phyloP scores from a whole-genome alignment of 768 basidiomycete species.

The Boletellus sp. region DNA sequence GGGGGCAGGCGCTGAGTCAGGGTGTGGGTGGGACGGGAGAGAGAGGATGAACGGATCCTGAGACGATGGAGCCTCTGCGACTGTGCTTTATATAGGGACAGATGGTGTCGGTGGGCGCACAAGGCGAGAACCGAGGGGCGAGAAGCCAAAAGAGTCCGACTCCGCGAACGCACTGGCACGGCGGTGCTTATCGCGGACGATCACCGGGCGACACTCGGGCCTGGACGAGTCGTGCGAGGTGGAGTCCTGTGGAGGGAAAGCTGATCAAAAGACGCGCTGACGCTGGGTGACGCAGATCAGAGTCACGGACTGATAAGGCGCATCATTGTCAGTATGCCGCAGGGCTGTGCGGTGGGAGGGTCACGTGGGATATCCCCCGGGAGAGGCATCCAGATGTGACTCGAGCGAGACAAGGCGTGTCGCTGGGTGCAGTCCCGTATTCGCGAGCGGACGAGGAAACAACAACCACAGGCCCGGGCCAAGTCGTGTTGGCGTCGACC shows the following conservation, averaged over 20 bases:
- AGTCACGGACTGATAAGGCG: not conserved
- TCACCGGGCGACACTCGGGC: too few species aligned
- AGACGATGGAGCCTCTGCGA: not conserved
- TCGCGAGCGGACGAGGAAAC: too few species aligned
- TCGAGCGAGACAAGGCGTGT: too few species aligned
- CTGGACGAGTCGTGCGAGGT: not conserved
- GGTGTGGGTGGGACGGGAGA: conserved; percentile 2
- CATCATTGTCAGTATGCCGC: too few species aligned
- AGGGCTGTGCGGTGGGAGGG: not conserved
- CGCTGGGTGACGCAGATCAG: not conserved
- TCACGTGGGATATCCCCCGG: not conserved
- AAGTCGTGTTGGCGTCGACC: too few species aligned
- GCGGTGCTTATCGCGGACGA: not conserved
- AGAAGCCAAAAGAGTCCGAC: conserved; percentile 7
- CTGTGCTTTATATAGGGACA: conserved; percentile 11
- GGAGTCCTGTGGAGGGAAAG: not conserved
- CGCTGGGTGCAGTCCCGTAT: too few species aligned
- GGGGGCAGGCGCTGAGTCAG: not conserved
- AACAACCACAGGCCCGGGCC: too few species aligned
- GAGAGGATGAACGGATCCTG: not conserved
- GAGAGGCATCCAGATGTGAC: too few species aligned
- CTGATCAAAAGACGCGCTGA: not conserved
- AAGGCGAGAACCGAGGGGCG: not conserved
- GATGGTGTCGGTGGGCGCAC: conserved; percentile 7
- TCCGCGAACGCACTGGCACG: not conserved